phyloP scores from a whole-genome alignment of 768 basidiomycete genomes.

The Lactarius sanguifluus region DNA sequence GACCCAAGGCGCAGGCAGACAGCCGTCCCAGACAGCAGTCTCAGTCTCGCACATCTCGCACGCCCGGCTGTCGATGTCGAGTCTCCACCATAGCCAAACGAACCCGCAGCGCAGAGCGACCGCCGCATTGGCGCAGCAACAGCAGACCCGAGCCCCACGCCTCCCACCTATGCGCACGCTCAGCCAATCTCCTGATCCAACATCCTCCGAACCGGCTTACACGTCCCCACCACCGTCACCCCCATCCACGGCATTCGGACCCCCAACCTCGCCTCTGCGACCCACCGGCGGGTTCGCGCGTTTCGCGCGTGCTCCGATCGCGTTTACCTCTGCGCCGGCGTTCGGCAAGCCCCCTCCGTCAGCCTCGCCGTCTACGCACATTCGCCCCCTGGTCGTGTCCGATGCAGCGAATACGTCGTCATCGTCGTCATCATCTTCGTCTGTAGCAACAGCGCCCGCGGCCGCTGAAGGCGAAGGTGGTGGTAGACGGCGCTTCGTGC shows the following conservation, averaged over 20 bases:
- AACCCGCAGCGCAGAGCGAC: not conserved
- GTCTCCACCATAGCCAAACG: not conserved
- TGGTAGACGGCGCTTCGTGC: conserved; percentile 13
- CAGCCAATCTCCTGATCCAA: conserved; percentile 10
- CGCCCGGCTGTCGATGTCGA: not conserved
- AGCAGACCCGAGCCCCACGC: not conserved
- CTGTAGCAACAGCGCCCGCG: not conserved
- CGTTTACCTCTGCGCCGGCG: not conserved
- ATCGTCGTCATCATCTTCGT: not conserved
- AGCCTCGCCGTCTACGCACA: not conserved
- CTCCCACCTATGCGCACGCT: conserved; percentile 26
- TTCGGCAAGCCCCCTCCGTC: conserved; percentile 8
- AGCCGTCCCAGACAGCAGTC: not conserved
- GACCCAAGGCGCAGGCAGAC: not conserved
- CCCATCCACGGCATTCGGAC: not conserved
- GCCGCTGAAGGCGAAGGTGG: not conserved
- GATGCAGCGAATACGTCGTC: not conserved
- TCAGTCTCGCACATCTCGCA: not conserved
- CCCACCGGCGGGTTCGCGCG: conserved; percentile 11
- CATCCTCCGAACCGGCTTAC: not conserved
- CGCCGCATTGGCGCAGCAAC: not conserved
- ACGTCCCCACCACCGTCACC: not conserved
- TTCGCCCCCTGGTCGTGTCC: conserved; percentile 5
- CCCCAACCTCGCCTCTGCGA: not conserved
- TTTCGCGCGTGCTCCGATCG: conserved; percentile 4